A percentile compares a stretch with the other conserved stretches of the same genome.
These are phyloP conservation scores for Scedosporium aurantiacum DNA, from an alignment of 2,329 filamentous ascomycete genomes.

Conservation along the genomic window DNA sequence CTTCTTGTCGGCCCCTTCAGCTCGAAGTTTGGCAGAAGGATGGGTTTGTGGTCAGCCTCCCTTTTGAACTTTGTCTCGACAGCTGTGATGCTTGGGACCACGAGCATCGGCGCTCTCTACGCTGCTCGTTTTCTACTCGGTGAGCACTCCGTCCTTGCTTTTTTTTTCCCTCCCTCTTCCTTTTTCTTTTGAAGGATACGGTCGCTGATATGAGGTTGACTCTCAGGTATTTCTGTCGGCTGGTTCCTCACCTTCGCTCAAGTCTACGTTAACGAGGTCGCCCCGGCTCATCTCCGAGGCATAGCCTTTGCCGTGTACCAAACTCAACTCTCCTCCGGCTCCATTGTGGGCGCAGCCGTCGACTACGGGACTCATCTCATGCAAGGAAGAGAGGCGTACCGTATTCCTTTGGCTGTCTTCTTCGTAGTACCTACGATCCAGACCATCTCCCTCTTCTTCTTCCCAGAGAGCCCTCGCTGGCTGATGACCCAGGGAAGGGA, in stretches of 20 bases:
- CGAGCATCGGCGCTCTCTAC: conserved; percentile 18
- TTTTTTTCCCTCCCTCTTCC: background rate
- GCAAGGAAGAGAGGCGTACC: conserved; percentile 7
- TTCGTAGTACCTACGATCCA: conserved; percentile 21
- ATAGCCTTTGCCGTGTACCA: conserved; percentile 23
- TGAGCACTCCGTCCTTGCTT: conserved; percentile 7
- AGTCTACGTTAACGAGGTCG: conserved; percentile 24
- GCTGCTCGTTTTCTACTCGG: conserved; percentile 20
- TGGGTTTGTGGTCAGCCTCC: conserved; percentile 18
- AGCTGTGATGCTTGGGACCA: conserved; percentile 19
- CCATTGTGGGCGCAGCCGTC: conserved; percentile 21
- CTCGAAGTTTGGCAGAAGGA: conserved; percentile 15
- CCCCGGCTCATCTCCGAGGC: conserved; percentile 23
- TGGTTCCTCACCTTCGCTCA: conserved; percentile 25
- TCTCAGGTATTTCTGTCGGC: conserved; percentile 21
- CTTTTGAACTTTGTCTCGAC: conserved; percentile 18
- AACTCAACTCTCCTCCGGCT: conserved; percentile 20
- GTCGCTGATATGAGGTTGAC: background rate
- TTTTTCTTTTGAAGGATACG: too few relatives aligned
- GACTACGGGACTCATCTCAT: conserved; percentile 19
- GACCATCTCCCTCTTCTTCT: conserved; percentile 19
- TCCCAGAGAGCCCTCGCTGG: conserved; percentile 28
- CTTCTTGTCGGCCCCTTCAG: conserved; percentile 20
- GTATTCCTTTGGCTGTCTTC: conserved; percentile 18
- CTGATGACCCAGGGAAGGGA: conserved; percentile 24